Evolutionary conservation across 73 alveolate species (phyloP), one percentile per base, ranked within the genome.

Genomic region (Durusdinium trenchii): DNA sequence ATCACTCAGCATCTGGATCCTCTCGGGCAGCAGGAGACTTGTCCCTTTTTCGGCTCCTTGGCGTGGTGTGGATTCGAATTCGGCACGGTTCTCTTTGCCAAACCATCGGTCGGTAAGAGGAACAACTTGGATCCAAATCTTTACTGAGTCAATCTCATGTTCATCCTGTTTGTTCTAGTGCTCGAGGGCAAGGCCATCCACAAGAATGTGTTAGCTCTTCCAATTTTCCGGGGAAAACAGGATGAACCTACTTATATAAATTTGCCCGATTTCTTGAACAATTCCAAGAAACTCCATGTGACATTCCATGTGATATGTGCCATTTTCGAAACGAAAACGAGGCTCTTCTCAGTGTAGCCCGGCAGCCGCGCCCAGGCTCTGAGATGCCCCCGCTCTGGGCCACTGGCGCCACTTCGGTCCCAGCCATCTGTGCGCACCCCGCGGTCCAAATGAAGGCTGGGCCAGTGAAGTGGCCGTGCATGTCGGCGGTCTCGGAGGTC

Each of bases 331-430:
- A n/a, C n/a, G n/a, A n/a, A n/a, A n/a, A n/a, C n/a, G n/a, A n/a
- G 85, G 85, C 52, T 81, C 91, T 81, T 81, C 91, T 48, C 23
- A n/a, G 36, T 84, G 75, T 84, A 84, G 38, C 94, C 94, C 36
- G 94, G 94, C 46, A 84, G 50, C 36, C 48, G 40, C 23, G 94
- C 94, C 6, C 48, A 84, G 75, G 94, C 94, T 51, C 94, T 10
- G 52, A 84, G 52, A 40, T 51, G 76, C 30, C 94, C 94, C 20
- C 94, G 73, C 76, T 84, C 94, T 0, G 94, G 94, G 76, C 94
- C 94, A 4, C 54, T n/a, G 3, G 94, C 94, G 94, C 94, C 94
- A n/a, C 94, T 84, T 38, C 75, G 73, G 75, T 84, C 94, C 94
- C 94, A 84, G 73, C 94, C 94, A 18, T 50, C 76, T 36, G 94